Evolutionary conservation across 371 early-diverging fungal genomes (phyloP).

Genomic region (Mortierella sp.): DNA sequence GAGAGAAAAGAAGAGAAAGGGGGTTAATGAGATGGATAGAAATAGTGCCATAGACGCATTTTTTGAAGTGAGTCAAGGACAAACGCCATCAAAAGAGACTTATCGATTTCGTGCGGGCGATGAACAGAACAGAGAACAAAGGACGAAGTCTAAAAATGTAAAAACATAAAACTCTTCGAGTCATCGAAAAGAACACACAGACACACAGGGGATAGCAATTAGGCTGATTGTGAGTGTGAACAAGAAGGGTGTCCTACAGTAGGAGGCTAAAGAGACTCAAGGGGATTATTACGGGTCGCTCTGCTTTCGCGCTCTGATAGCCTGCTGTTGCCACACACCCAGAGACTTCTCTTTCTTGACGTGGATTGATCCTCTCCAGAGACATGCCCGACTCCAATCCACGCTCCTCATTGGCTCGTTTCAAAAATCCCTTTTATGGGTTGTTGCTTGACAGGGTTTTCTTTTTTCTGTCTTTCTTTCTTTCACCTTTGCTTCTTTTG

Average conservation of each 20-base stretch:
- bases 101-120: slow-evolving; percentile 1
- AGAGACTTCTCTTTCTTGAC: not conserved
- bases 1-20: not conserved
- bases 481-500: no score
- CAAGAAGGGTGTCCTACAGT: no score
- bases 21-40: not conserved
- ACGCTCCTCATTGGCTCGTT: not conserved
- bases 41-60: not conserved
- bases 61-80: slow-evolving; percentile 17
- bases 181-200: not conserved
- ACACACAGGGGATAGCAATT: not conserved
- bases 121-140: not conserved
- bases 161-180: not conserved
- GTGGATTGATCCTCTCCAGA: not conserved
- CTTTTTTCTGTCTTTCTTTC: not conserved
- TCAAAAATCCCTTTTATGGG: slow-evolving; percentile 7
- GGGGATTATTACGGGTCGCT: not conserved
- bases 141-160: not conserved
- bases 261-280: not conserved
- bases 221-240: not conserved
- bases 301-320: no score
- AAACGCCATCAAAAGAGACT: slow-evolving; percentile 7
- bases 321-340: not conserved
- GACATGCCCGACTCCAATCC: not conserved
- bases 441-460: not conserved